phyloP scores from a whole-genome alignment of 768 basidiomycete species.

The Suillus cothurnatus region DNA sequence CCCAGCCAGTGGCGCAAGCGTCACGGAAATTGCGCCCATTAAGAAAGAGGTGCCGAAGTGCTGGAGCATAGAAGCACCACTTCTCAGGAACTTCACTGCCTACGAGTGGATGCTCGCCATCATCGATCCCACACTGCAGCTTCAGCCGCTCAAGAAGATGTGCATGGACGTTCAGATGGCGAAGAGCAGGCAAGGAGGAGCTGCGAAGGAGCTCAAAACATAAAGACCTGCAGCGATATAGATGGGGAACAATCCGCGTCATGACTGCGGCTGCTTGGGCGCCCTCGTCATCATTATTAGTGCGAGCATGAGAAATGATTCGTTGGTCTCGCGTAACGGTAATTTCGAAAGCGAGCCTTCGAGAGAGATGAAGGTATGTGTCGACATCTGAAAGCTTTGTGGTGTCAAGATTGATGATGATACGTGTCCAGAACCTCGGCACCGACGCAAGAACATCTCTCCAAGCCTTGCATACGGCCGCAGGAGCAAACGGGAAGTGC shows the following conservation, averaged over 20 bases:
- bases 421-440: conserved; percentile 14
- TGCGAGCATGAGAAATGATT: background rate
- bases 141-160: conserved; percentile 5
- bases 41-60: conserved; percentile 7
- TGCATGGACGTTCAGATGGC: conserved; percentile 1
- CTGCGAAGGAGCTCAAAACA: conserved; percentile 10
- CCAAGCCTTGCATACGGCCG: conserved; percentile 11
- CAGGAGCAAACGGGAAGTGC: conserved; percentile 12
- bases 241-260: conserved; percentile 2
- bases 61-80: conserved; percentile 9
- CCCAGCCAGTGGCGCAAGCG: conserved; percentile 1
- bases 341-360: conserved; percentile 9
- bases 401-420: conserved; percentile 12
- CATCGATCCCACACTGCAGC: conserved; percentile 12
- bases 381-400: conserved; percentile 6
- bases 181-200: conserved; percentile 12
- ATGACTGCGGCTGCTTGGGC: background rate
- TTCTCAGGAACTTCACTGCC: background rate
- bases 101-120: conserved; percentile 9
- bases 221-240: conserved; percentile 8
- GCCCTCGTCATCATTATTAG: conserved; percentile 2
- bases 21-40: conserved; percentile 13
- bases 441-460: conserved; percentile 8
- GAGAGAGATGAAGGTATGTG: conserved; percentile 11
- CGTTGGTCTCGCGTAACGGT: conserved; percentile 2